Conservation (phyloP, 352 stramenopile genomes). For the Globisporangium ultimum region DNA sequence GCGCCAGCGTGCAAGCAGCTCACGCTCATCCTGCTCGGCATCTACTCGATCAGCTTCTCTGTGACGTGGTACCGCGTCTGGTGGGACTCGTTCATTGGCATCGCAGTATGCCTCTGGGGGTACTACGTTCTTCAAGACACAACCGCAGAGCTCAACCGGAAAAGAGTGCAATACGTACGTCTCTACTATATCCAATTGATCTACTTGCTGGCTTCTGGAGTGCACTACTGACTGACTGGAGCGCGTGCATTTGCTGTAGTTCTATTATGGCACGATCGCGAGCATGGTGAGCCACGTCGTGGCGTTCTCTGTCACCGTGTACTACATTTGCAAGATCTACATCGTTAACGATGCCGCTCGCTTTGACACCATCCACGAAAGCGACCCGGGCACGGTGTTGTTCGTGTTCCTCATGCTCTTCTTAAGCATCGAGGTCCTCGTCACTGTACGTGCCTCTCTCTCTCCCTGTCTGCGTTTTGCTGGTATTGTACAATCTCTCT, state of each 20-base stretch:
- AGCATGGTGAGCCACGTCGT: constrained; percentile 60
- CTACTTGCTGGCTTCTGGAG: background rate
- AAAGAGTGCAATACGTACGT: constrained; percentile 26
- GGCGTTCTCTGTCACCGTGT: constrained; percentile 50
- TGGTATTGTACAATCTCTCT: no score
- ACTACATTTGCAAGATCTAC: constrained; percentile 54
- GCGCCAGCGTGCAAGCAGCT: constrained; percentile 59
- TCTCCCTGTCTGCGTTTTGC: background rate
- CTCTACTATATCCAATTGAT: background rate
- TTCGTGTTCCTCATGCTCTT: constrained; percentile 68
- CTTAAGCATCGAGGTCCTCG: constrained; percentile 42
- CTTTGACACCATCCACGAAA: constrained; percentile 18
- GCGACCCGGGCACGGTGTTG: constrained; percentile 33
- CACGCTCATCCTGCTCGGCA: constrained; percentile 38
- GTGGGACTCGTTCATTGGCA: constrained; percentile 71
- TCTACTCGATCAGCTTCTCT: constrained; percentile 62
- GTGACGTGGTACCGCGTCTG: constrained; percentile 80
- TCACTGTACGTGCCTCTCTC: constrained; percentile 40
- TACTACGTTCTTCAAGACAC: constrained; percentile 55
- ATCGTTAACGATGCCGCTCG: constrained; percentile 54
- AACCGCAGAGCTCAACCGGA: constrained; percentile 38
- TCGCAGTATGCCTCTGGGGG: constrained; percentile 41
- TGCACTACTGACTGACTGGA: background rate
- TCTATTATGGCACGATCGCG: constrained; percentile 46
- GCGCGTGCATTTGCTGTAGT: constrained; percentile 21